Evolutionary conservation across 495 filamentous ascomycete genomes (phyloP).

Genomic region (Penicillium diatomitis): DNA sequence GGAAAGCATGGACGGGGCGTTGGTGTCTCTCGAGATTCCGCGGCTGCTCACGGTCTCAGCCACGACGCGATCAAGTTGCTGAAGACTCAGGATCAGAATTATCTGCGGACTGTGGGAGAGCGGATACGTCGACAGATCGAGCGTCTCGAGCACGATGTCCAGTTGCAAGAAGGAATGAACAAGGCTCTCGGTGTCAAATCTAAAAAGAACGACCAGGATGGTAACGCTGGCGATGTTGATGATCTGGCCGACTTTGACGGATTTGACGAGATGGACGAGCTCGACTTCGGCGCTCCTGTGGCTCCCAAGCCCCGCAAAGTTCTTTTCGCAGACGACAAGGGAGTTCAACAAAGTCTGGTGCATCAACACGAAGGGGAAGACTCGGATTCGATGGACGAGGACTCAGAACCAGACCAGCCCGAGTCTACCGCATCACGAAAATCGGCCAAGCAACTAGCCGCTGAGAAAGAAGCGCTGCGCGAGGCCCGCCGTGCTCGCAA

Average conservation of each 20-base stretch:
- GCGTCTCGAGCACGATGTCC: conserved; percentile 45
- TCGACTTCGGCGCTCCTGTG: conserved; percentile 17
- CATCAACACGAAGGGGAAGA: conserved; percentile 15
- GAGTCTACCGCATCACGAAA: conserved; percentile 21
- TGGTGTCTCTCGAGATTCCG: conserved; percentile 33
- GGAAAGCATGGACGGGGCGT: conserved; percentile 48
- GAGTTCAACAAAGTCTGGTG: conserved; percentile 39
- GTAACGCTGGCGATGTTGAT: conserved; percentile 15
- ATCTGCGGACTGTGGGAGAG: conserved; percentile 62
- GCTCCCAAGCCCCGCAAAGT: conserved; percentile 34
- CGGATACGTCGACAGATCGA: conserved; percentile 50
- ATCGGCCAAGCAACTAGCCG: conserved; percentile 30
- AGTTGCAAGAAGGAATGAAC: conserved; percentile 30
- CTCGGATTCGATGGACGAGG: conserved; percentile 18
- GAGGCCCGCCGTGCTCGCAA: conserved; percentile 37
- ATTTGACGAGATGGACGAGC: conserved; percentile 22
- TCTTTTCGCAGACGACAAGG: conserved; percentile 47
- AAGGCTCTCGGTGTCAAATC: conserved; percentile 19
- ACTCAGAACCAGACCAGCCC: conserved; percentile 21
- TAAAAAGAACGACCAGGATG: conserved; percentile 16
- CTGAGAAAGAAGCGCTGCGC: conserved; percentile 31
- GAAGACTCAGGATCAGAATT: conserved; percentile 94
- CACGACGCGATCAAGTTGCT: conserved; percentile 71
- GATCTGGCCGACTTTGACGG: conserved; percentile 16
- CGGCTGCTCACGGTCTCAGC: conserved; percentile 35